phyloP scores from a whole-genome alignment of 352 stramenopile genomes.

The Detonula confervacea region DNA sequence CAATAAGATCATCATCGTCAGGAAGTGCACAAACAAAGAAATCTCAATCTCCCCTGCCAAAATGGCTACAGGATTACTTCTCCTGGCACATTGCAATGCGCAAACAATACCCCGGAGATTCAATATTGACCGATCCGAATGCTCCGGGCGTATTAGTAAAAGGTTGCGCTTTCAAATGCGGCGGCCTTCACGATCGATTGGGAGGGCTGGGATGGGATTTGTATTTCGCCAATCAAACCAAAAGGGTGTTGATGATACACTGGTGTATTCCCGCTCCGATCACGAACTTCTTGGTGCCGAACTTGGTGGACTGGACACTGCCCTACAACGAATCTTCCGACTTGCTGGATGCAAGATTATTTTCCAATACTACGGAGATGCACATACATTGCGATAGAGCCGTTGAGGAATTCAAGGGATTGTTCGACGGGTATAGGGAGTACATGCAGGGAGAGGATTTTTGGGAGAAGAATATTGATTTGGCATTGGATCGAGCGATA shows the following conservation, averaged over 20 bases:
- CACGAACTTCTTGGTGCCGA: conserved; percentile 60
- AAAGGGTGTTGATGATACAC: conserved; percentile 56
- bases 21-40: too few species aligned
- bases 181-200: conserved; percentile 64
- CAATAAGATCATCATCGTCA: not conserved
- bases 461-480: conserved; percentile 50
- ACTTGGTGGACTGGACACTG: conserved; percentile 54
- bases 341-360: not conserved
- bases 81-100: conserved; percentile 49
- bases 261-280: conserved; percentile 57
- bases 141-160: conserved; percentile 58
- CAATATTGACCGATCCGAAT: conserved; percentile 55
- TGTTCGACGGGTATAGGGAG: conserved; percentile 49
- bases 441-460: conserved; percentile 49
- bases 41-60: conserved; percentile 23
- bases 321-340: conserved; percentile 23
- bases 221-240: conserved; percentile 63
- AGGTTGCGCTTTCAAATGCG: conserved; percentile 60
- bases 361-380: not conserved
- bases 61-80: conserved; percentile 61
- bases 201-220: conserved; percentile 69
- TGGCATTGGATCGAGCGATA: conserved; percentile 41
- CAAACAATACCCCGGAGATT: conserved; percentile 50
- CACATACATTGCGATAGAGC: conserved; percentile 35
- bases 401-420: conserved; percentile 19